Evolutionary conservation across 1,139 yeast genomes (phyloP).

Genomic region (Suhomyces bokatorum): DNA sequence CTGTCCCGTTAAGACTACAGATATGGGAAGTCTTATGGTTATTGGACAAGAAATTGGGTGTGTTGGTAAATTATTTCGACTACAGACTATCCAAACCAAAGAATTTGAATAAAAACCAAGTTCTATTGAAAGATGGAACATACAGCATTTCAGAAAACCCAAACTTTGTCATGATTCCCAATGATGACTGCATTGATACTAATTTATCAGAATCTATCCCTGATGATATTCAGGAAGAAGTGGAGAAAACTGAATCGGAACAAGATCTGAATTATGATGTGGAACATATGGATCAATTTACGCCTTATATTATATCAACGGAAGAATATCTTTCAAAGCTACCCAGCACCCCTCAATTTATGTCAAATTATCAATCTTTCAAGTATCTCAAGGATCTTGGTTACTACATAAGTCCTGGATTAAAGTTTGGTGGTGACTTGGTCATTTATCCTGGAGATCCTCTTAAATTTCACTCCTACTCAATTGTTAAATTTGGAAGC

Average conservation of each 20-base stretch:
- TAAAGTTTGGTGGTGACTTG: constrained; percentile 86
- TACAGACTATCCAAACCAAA: constrained; percentile 17
- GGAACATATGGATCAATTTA: too few species aligned
- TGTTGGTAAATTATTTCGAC: constrained; percentile 32
- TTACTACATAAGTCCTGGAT: constrained; percentile 74
- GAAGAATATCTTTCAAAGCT: neutral
- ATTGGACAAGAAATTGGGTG: constrained; percentile 43
- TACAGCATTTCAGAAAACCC: neutral
- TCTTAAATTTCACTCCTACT: constrained; percentile 82
- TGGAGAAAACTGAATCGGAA: neutral
- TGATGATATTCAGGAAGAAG: neutral
- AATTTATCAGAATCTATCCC: neutral
- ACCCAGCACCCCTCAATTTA: neutral
- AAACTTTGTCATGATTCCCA: constrained; percentile 9
- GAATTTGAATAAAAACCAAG: constrained; percentile 1
- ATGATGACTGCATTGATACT: constrained; percentile 2
- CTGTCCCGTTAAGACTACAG: constrained; percentile 75
- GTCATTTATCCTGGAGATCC: constrained; percentile 97
- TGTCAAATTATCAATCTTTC: constrained; percentile 13
- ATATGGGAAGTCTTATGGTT: constrained; percentile 76
- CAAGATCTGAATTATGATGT: neutral
- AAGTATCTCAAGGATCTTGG: constrained; percentile 46
- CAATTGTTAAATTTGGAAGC: constrained; percentile 61
- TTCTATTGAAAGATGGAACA: constrained; percentile 3
- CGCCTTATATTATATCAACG: neutral